phyloP scores from a whole-genome alignment of 306 rosid genomes.

The Chamaecrista fasciculata region DNA sequence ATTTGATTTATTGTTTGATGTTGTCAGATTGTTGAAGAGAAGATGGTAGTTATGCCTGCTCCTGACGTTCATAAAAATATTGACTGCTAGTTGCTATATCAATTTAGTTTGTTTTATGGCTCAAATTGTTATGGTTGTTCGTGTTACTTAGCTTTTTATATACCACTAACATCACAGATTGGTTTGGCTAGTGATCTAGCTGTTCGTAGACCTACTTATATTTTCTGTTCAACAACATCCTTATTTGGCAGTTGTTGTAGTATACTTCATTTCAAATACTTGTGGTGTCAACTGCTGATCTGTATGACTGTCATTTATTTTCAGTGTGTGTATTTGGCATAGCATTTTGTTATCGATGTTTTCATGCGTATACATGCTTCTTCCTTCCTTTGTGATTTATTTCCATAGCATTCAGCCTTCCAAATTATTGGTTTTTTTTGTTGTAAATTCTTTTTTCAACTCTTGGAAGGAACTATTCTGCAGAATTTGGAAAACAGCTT shows the following conservation, averaged over 20 bases:
- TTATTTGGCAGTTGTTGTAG: not conserved
- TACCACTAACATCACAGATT: not conserved
- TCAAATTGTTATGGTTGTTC: too few relatives aligned
- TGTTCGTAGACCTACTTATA: not conserved
- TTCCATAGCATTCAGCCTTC: not conserved
- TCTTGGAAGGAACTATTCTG: too few relatives aligned
- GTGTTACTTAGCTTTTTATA: not conserved
- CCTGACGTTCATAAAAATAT: not conserved
- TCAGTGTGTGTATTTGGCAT: not conserved
- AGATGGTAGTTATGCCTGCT: not conserved
- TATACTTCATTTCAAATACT: not conserved
- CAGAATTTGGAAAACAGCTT: not conserved
- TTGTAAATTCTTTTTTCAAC: not conserved
- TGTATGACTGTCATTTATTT: not conserved
- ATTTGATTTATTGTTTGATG: not conserved
- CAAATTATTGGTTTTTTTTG: not conserved
- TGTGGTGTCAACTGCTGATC: not conserved
- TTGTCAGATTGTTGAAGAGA: conserved; percentile 26
- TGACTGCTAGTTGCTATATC: conserved; percentile 6
- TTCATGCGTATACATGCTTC: not conserved
- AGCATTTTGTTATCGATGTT: not conserved
- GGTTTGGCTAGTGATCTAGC: not conserved
- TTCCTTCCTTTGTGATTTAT: not conserved
- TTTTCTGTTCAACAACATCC: not conserved
- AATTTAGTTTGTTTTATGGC: not conserved